Evolutionary conservation across 2,329 filamentous ascomycete species (phyloP), one percentile per base, ranked within the genome.

Genomic region (Botrytis fabae): DNA sequence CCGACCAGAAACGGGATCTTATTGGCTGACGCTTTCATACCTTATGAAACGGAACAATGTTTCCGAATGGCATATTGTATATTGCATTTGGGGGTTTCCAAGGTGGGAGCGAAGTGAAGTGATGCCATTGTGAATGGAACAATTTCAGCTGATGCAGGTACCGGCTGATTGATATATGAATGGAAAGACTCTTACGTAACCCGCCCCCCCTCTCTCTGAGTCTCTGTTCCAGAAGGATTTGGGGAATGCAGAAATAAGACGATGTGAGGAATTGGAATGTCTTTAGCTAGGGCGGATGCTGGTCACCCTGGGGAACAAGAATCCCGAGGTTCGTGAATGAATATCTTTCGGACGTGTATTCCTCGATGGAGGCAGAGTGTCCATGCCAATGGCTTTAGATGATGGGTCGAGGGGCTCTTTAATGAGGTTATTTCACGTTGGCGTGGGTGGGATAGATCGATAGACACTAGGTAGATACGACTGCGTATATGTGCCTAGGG

Each of bases 231-330:
- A 66, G 64, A 40, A 66, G 64, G 46, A 40, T 66, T 28, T 38
- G 32, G 48, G 64, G 64, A 66, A 66, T 54, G 64, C n/a, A 57
- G 51, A 16, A 66, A 54, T 51, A 54, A 66, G 38, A 51, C 54
- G 35, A 40, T 20, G 25, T 54, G 44, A 66, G 32, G 38, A 9
- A 40, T 66, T 54, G 64, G 46, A 66, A 66, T 66, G 46, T 66
- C 64, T 66, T 42, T 22, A 28, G n/a, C n/a, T n/a, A 25, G 57
- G 57, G 35, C 16, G 32, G 20, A 54, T 54, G 48, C 48, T 54
- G 48, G 48, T n/a, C 48, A 54, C 48, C 48, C 48, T 54, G 48
- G 48, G 48, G 48, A 54, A 54, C n/a, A 16, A 12, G 48, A 5
- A 32, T 18, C n/a, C n/a, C n/a, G 51, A 28, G 51, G n/a, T 9